Percentiles rank a stretch among this genome's conserved stretches.
Evolutionary conservation across 2,329 filamentous ascomycete species (phyloP).

Genomic region (Neofusicoccum cordaticola): DNA sequence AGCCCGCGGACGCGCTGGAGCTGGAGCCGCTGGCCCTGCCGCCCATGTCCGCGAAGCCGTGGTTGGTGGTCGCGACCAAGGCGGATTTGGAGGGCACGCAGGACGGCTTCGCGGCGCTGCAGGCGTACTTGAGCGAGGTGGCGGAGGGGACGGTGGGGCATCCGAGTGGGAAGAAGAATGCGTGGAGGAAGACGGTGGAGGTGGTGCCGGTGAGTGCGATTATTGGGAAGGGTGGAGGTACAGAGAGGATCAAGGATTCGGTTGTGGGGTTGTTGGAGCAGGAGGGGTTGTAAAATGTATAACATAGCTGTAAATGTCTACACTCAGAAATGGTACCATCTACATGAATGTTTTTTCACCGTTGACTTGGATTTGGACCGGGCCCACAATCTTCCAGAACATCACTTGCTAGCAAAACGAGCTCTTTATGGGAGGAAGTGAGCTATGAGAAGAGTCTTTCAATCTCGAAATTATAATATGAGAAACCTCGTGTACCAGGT

Average conservation of each 20-base stretch:
- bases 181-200: constrained; percentile 54
- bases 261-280: constrained; percentile 64
- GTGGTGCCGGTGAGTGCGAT: constrained; percentile 89
- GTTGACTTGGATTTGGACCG: too few species aligned
- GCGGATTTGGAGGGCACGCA: constrained; percentile 78
- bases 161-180: constrained; percentile 67
- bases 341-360: too few species aligned
- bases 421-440: too few species aligned
- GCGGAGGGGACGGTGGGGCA: constrained; percentile 63
- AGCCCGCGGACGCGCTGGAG: constrained; percentile 20
- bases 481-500: too few species aligned
- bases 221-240: constrained; percentile 66
- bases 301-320: background rate
- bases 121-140: constrained; percentile 67
- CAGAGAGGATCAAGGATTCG: constrained; percentile 71
- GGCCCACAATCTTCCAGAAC: too few species aligned
- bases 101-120: constrained; percentile 69
- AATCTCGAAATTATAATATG: too few species aligned
- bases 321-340: background rate
- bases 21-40: constrained; percentile 49
- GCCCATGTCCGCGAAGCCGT: constrained; percentile 90
- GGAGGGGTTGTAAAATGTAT: background rate
- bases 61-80: constrained; percentile 95
- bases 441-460: too few species aligned
- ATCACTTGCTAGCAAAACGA: too few species aligned